Evolutionary conservation across 495 filamentous ascomycete species (phyloP).

Genomic region (Neurospora sp.): DNA sequence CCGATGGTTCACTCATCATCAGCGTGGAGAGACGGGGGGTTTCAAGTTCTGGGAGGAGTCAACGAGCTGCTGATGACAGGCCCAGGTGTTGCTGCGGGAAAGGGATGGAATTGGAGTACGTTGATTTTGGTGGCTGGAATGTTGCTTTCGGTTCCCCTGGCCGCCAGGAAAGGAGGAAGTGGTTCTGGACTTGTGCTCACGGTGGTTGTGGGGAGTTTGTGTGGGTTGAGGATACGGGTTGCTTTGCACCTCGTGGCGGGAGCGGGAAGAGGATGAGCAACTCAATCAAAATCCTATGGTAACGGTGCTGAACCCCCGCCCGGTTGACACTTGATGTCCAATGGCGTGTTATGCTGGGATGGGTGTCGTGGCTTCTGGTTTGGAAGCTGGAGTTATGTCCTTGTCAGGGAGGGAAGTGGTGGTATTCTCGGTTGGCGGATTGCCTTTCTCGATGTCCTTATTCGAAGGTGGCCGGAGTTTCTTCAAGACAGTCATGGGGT

Average conservation of each 20-base stretch:
- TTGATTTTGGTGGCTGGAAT: neutral
- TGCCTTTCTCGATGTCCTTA: neutral
- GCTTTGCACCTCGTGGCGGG: neutral
- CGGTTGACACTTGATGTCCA: neutral
- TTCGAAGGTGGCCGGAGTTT: neutral
- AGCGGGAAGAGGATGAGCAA: neutral
- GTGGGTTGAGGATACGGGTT: neutral
- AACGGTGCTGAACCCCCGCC: neutral
- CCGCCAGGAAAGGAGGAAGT: neutral
- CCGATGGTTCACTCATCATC: neutral
- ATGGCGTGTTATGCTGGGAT: neutral
- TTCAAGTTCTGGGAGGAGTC: neutral
- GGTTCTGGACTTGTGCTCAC: neutral
- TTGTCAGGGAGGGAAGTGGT: neutral
- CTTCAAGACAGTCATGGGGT: neutral
- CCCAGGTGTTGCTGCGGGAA: neutral
- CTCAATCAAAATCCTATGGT: neutral
- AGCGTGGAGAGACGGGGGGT: neutral
- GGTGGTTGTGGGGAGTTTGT: neutral
- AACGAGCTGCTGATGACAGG: neutral
- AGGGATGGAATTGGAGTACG: neutral
- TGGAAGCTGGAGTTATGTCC: neutral
- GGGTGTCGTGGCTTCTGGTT: neutral
- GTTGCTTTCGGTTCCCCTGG: neutral
- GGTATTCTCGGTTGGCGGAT: neutral